A percentile compares a stretch with the other conserved stretches of the same genome.
These are phyloP conservation scores for Usnea hakonensis DNA, from an alignment of 495 filamentous ascomycete genomes.

Conservation along the genomic window DNA sequence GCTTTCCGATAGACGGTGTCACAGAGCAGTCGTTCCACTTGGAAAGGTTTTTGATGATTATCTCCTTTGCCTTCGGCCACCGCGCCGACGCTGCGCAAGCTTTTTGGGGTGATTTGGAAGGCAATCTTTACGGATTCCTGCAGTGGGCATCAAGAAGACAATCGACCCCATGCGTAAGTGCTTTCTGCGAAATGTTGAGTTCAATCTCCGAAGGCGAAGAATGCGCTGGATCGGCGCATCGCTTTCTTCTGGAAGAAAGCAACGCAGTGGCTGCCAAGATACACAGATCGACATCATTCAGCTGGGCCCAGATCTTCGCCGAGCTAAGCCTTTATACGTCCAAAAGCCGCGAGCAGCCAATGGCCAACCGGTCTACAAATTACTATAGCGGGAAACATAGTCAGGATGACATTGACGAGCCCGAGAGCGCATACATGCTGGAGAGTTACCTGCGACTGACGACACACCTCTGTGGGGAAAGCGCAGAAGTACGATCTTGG, in stretches of 20 bases:
- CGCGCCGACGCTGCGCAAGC: slow-evolving; percentile 71
- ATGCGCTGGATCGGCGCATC: slow-evolving; percentile 72
- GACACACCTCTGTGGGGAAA: slow-evolving; percentile 64
- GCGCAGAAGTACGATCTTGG: slow-evolving; percentile 57
- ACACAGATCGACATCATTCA: slow-evolving; percentile 69
- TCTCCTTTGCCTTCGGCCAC: slow-evolving; percentile 82
- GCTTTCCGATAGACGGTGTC: slow-evolving; percentile 39
- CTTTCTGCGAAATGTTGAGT: slow-evolving; percentile 91
- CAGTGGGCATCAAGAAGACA: slow-evolving; percentile 90
- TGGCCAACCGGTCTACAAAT: slow-evolving; percentile 44
- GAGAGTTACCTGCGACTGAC: slow-evolving; percentile 87
- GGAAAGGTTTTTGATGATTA: slow-evolving; percentile 85
- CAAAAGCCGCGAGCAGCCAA: slow-evolving; percentile 58
- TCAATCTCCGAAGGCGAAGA: slow-evolving; percentile 72
- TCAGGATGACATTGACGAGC: slow-evolving; percentile 62
- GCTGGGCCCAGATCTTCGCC: slow-evolving; percentile 86
- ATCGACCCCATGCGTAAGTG: slow-evolving; percentile 85
- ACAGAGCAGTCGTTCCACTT: slow-evolving; percentile 61
- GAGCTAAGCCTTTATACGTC: slow-evolving; percentile 70
- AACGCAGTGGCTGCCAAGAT: slow-evolving; percentile 60
- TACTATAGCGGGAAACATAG: slow-evolving; percentile 56
- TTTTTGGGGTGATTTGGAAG: slow-evolving; percentile 84
- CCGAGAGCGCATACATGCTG: slow-evolving; percentile 83
- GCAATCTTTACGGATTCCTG: slow-evolving; percentile 86
- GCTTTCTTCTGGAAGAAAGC: slow-evolving; percentile 82